These are phyloP conservation scores for Apiospora arundinis DNA, from an alignment of 2,329 filamentous ascomycete species.

Conservation along the genomic window DNA sequence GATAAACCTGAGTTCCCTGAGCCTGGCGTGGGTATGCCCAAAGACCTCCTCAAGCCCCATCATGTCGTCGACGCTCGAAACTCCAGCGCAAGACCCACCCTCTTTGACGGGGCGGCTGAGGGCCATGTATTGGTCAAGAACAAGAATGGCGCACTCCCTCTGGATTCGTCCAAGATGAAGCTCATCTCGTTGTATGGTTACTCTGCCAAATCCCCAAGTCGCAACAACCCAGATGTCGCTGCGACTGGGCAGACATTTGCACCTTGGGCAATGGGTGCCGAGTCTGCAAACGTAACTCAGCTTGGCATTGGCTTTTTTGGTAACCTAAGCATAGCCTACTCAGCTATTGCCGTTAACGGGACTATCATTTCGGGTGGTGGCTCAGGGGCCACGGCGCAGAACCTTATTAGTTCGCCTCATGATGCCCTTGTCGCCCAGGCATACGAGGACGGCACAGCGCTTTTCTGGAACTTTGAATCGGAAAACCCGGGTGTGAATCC, in stretches of 20 bases:
- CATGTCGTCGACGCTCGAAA: constrained; percentile 48
- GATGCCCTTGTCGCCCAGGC: constrained; percentile 46
- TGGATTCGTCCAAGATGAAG: constrained; percentile 53
- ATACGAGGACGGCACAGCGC: constrained; percentile 49
- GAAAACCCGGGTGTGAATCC: constrained; percentile 44
- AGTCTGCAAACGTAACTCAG: constrained; percentile 27
- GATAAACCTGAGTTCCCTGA: constrained; percentile 36
- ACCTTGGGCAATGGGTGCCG: constrained; percentile 25
- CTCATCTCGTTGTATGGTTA: constrained; percentile 53
- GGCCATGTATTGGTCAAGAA: constrained; percentile 52
- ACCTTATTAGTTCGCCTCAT: constrained; percentile 46
- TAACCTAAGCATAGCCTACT: constrained; percentile 28
- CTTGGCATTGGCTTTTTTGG: constrained; percentile 32
- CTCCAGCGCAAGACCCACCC: constrained; percentile 32
- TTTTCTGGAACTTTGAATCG: constrained; percentile 52
- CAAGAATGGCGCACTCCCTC: constrained; percentile 48
- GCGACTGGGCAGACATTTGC: constrained; percentile 49
- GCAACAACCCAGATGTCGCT: constrained; percentile 46
- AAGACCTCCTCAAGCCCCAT: constrained; percentile 42
- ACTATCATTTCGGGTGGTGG: constrained; percentile 47
- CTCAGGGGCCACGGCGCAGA: constrained; percentile 44
- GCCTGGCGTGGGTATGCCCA: constrained; percentile 44
- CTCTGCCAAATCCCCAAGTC: constrained; percentile 39
- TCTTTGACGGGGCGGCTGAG: constrained; percentile 45
- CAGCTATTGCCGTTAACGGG: constrained; percentile 43